These are phyloP conservation scores for Termitomyces bulborhizus DNA, from an alignment of 768 basidiomycete genomes.

Conservation along the genomic window DNA sequence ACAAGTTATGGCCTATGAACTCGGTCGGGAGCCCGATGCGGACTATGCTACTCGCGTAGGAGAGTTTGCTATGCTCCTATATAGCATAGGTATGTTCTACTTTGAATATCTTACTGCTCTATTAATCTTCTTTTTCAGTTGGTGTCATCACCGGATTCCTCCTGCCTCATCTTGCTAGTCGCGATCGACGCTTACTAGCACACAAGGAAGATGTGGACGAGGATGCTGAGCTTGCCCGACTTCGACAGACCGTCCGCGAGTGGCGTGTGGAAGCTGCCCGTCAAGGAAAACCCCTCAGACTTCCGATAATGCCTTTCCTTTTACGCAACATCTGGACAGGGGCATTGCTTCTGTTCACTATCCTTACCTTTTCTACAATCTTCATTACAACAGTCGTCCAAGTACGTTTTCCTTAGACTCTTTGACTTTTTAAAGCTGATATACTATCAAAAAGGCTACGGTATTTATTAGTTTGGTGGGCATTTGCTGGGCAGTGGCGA, in stretches of 20 bases:
- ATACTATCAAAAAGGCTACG: conserved; percentile 51
- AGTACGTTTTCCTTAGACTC: conserved; percentile 27
- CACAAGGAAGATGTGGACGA: conserved; percentile 68
- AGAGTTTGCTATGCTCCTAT: conserved; percentile 83
- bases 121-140: conserved; percentile 38
- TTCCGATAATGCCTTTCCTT: conserved; percentile 88
- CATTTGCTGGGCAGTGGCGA: conserved; percentile 96
- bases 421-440: background rate
- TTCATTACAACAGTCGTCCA: conserved; percentile 77
- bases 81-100: conserved; percentile 68
- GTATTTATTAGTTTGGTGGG: conserved; percentile 80
- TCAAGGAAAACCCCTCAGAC: conserved; percentile 63
- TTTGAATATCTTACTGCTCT: background rate
- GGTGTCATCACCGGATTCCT: conserved; percentile 78
- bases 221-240: conserved; percentile 65
- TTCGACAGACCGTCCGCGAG: conserved; percentile 63
- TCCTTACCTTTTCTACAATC: conserved; percentile 80
- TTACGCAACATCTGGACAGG: conserved; percentile 92
- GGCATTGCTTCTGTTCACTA: conserved; percentile 72
- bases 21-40: conserved; percentile 65
- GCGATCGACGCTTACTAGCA: conserved; percentile 75
- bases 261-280: conserved; percentile 85
- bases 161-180: conserved; percentile 74
- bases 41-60: conserved; percentile 84
- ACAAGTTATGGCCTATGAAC: conserved; percentile 86